phyloP scores from a whole-genome alignment of 139 green algal genomes.

The Pycnococcus provasolii region DNA sequence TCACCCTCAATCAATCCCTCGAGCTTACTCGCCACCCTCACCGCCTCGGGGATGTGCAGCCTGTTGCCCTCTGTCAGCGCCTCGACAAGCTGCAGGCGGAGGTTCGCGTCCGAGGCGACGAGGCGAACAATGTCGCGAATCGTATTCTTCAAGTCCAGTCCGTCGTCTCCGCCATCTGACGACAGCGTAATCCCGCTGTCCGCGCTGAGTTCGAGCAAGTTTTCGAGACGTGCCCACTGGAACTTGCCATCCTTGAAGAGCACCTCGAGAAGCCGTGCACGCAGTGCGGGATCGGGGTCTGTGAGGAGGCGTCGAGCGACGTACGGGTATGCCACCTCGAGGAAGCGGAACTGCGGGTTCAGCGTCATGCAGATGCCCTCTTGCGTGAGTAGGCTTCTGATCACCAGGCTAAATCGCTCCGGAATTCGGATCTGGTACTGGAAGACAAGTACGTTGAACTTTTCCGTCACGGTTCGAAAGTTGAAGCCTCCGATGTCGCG shows the following conservation, averaged over 20 bases:
- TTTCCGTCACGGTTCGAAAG: constrained; percentile 91
- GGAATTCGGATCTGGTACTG: constrained; percentile 98
- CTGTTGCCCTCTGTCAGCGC: constrained; percentile 90
- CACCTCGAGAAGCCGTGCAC: constrained; percentile 83
- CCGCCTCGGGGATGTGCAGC: constrained; percentile 67
- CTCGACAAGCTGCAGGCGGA: constrained; percentile 65
- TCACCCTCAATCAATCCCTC: not conserved
- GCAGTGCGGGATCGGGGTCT: constrained; percentile 83
- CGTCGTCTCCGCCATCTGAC: constrained; percentile 17
- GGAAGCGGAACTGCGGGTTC: constrained; percentile 90
- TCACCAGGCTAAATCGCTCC: constrained; percentile 93
- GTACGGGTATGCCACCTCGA: constrained; percentile 64
- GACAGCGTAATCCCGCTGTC: constrained; percentile 38
- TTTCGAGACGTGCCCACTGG: constrained; percentile 90
- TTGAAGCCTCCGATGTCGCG: constrained; percentile 85
- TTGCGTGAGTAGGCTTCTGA: constrained; percentile 72
- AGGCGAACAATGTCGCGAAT: constrained; percentile 47
- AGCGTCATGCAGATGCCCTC: constrained; percentile 99
- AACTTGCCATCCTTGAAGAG: constrained; percentile 47
- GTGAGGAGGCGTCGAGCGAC: constrained; percentile 83
- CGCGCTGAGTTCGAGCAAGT: constrained; percentile 77
- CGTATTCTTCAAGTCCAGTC: constrained; percentile 81
- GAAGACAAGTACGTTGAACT: constrained; percentile 98
- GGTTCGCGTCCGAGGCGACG: constrained; percentile 34
- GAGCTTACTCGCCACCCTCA: not conserved